phyloP scores from a whole-genome alignment of 208 protist genomes.

The Zelonia costaricensis region DNA sequence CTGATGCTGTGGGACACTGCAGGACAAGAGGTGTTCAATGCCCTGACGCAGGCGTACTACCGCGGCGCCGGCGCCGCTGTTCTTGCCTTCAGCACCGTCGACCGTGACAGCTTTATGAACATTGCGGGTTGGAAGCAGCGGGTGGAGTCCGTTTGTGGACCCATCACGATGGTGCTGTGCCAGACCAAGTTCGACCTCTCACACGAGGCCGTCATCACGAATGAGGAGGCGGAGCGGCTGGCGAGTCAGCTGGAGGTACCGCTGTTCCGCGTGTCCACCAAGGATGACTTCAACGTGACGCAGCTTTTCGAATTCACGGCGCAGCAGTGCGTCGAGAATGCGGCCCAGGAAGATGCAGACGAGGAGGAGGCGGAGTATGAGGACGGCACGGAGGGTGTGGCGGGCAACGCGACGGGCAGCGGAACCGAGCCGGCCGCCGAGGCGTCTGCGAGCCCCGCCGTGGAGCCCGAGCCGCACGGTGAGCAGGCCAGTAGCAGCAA shows the following conservation, averaged over 20 bases:
- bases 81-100: slow-evolving; percentile 90
- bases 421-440: background rate
- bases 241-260: slow-evolving; percentile 79
- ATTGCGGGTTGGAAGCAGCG: slow-evolving; percentile 87
- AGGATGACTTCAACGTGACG: slow-evolving; percentile 94
- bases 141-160: slow-evolving; percentile 80
- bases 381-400: background rate
- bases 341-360: slow-evolving; percentile 4
- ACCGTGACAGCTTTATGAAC: slow-evolving; percentile 87
- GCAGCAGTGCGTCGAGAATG: slow-evolving; percentile 49
- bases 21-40: slow-evolving; percentile 93
- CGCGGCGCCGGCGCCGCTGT: slow-evolving; percentile 85
- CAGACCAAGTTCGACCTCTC: slow-evolving; percentile 95
- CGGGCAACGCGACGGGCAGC: background rate
- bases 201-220: slow-evolving; percentile 75
- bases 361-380: background rate
- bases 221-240: slow-evolving; percentile 87
- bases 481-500: too few species aligned
- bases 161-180: slow-evolving; percentile 92
- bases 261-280: slow-evolving; percentile 91
- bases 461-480: too few species aligned
- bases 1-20: slow-evolving; percentile 96
- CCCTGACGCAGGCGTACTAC: slow-evolving; percentile 94
- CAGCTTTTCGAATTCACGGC: slow-evolving; percentile 88
- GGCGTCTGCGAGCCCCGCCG: background rate